Percentiles rank a stretch among this genome's conserved stretches.
phyloP scores from a whole-genome alignment of 2,329 filamentous ascomycete genomes.

The Uncinocarpus reesii region DNA sequence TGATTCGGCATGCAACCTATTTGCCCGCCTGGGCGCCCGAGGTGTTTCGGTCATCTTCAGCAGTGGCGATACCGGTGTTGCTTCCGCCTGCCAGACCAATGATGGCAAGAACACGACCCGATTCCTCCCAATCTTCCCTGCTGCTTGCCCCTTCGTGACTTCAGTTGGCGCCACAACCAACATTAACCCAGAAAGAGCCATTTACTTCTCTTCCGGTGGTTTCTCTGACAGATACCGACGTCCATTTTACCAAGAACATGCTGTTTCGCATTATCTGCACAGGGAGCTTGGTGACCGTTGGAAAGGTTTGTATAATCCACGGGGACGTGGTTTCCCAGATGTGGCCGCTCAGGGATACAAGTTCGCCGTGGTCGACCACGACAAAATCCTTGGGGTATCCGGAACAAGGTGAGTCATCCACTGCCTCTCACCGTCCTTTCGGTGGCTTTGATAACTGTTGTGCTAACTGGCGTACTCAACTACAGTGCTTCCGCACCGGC shows the following conservation, averaged over 20 bases:
- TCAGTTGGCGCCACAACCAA: constrained; percentile 50
- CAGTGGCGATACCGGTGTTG: constrained; percentile 53
- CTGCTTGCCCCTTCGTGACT: constrained; percentile 53
- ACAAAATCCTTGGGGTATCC: constrained; percentile 30
- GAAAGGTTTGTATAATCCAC: constrained; percentile 39
- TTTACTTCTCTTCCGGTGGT: constrained; percentile 42
- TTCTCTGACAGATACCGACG: constrained; percentile 43
- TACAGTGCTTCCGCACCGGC: constrained; percentile 49
- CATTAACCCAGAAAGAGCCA: constrained; percentile 38
- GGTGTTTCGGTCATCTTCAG: constrained; percentile 58
- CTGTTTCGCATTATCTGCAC: constrained; percentile 38
- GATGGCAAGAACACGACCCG: constrained; percentile 44
- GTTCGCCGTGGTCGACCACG: constrained; percentile 35
- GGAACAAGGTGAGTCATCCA: constrained; percentile 33
- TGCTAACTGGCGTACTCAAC: neutral
- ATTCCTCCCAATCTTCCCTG: constrained; percentile 48
- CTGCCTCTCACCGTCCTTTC: neutral
- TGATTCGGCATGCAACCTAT: constrained; percentile 50
- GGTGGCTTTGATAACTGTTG: neutral
- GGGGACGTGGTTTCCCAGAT: constrained; percentile 53
- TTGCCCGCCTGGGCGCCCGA: constrained; percentile 54
- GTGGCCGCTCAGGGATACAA: constrained; percentile 47
- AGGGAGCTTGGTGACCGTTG: constrained; percentile 33
- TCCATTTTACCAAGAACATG: constrained; percentile 39
- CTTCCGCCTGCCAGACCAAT: constrained; percentile 45